Evolutionary conservation across 768 basidiomycete species (phyloP).

Genomic region (Macrolepiota dolichaula): DNA sequence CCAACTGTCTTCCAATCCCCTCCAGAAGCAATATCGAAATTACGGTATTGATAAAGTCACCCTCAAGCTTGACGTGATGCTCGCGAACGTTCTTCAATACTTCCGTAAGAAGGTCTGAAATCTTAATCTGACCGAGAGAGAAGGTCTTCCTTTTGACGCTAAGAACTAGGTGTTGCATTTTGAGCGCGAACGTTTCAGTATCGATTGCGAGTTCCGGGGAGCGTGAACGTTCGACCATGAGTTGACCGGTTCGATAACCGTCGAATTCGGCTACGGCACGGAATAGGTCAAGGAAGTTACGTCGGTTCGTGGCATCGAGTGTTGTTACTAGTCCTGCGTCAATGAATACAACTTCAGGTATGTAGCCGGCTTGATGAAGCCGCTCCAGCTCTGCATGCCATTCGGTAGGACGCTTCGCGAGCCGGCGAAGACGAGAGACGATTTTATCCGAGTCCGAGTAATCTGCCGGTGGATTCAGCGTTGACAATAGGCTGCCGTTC

Average conservation of each 20-base stretch:
- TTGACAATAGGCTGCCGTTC: conserved; percentile 21
- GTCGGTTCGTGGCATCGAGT: conserved; percentile 75
- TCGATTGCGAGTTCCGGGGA: conserved; percentile 89
- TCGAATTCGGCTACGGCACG: conserved; percentile 95
- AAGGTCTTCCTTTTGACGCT: conserved; percentile 96
- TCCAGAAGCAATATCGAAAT: conserved; percentile 91
- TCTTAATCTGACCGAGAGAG: conserved; percentile 94
- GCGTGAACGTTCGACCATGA: conserved; percentile 95
- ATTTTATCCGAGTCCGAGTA: conserved; percentile 57
- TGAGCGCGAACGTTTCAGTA: conserved; percentile 92
- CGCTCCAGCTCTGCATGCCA: conserved; percentile 71
- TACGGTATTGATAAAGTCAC: conserved; percentile 97
- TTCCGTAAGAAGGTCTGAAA: conserved; percentile 87
- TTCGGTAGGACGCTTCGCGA: conserved; percentile 52
- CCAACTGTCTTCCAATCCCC: conserved; percentile 92
- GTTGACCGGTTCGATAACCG: conserved; percentile 89
- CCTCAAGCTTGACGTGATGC: conserved; percentile 98
- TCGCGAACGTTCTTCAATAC: conserved; percentile 82
- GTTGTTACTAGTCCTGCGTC: conserved; percentile 95
- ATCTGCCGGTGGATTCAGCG: conserved; percentile 28
- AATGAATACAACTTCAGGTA: conserved; percentile 94
- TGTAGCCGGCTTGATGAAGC: conserved; percentile 70
- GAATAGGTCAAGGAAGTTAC: conserved; percentile 96
- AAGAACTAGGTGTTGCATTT: conserved; percentile 95
- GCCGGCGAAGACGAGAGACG: conserved; percentile 62